A percentile compares a stretch with the other conserved stretches of the same genome.
Evolutionary conservation across 176 grass and related monocot species (phyloP).

Genomic region (Elaeis guineensis): DNA sequence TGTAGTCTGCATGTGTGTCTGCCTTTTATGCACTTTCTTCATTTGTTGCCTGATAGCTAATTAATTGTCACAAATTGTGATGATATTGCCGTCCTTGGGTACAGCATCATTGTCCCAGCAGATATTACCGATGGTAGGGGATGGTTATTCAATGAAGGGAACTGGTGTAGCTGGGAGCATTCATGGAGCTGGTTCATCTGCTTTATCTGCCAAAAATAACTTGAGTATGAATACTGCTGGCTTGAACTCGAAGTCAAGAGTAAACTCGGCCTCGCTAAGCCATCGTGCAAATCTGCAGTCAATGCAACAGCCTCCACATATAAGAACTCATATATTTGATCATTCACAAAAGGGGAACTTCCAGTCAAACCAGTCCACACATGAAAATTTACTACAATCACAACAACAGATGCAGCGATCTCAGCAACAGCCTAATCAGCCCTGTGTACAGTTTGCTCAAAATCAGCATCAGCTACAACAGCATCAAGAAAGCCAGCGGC

Average conservation of each 20-base stretch:
- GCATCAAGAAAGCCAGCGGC: constrained; percentile 45
- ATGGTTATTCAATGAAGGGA: constrained; percentile 25
- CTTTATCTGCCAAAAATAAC: constrained; percentile 53
- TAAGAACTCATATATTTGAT: constrained; percentile 75
- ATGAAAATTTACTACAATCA: constrained; percentile 41
- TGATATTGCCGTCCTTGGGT: constrained; percentile 15
- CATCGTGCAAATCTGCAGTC: constrained; percentile 72
- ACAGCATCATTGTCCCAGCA: constrained; percentile 35
- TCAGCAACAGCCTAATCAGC: constrained; percentile 47
- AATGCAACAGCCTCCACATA: constrained; percentile 49
- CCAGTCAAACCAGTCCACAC: constrained; percentile 51
- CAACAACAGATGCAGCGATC: constrained; percentile 68
- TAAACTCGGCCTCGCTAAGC: constrained; percentile 39
- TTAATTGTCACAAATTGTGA: too few species aligned
- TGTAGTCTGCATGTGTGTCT: too few species aligned
- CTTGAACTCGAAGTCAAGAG: constrained; percentile 62
- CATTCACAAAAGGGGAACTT: constrained; percentile 64
- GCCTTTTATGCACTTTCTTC: too few species aligned
- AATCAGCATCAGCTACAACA: constrained; percentile 15
- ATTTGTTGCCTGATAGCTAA: too few species aligned
- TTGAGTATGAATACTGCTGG: constrained; percentile 45
- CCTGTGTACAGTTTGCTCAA: constrained; percentile 30
- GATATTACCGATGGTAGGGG: constrained; percentile 14
- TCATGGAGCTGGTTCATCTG: constrained; percentile 50
- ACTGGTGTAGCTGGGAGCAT: constrained; percentile 56